Conservation (phyloP, 1,284 basidiomycete species). For the Trichosporon ovoides region DNA sequence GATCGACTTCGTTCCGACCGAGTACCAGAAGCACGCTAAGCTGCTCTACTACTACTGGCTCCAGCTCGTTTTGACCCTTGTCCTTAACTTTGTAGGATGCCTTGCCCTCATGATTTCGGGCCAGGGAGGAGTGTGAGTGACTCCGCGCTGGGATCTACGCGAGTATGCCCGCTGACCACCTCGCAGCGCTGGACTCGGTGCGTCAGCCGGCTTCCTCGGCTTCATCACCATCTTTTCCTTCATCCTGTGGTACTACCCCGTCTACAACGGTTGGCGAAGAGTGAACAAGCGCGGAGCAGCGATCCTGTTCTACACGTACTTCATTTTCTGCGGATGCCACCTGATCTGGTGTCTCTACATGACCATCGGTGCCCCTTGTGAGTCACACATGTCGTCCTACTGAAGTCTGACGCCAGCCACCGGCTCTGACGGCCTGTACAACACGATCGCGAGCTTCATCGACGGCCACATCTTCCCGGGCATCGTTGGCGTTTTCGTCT, state of each 20-base stretch:
- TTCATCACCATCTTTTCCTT: constrained; percentile 78
- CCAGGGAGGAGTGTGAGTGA: background rate
- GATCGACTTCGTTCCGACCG: constrained; percentile 81
- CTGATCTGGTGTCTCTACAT: constrained; percentile 79
- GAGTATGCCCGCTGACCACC: constrained; percentile 7
- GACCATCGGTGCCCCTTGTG: constrained; percentile 73
- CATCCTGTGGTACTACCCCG: constrained; percentile 87
- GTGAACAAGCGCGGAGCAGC: constrained; percentile 53
- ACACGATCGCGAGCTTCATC: constrained; percentile 73
- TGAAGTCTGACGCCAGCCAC: constrained; percentile 56
- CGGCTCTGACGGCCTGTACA: constrained; percentile 90
- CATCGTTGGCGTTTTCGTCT: constrained; percentile 71
- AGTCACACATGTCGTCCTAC: constrained; percentile 17
- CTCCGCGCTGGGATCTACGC: no score
- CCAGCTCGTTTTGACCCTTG: constrained; percentile 66
- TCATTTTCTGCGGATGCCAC: constrained; percentile 92
- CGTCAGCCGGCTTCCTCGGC: constrained; percentile 59
- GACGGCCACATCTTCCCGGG: constrained; percentile 60
- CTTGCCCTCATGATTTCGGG: constrained; percentile 63
- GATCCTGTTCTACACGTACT: constrained; percentile 67
- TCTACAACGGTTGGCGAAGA: constrained; percentile 97
- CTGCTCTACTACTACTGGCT: constrained; percentile 86
- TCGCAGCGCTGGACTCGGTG: constrained; percentile 28
- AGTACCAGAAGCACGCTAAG: constrained; percentile 69
- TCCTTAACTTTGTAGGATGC: constrained; percentile 86